phyloP scores from a whole-genome alignment of 2,329 filamentous ascomycete species.

The Myrmaecium sp. region DNA sequence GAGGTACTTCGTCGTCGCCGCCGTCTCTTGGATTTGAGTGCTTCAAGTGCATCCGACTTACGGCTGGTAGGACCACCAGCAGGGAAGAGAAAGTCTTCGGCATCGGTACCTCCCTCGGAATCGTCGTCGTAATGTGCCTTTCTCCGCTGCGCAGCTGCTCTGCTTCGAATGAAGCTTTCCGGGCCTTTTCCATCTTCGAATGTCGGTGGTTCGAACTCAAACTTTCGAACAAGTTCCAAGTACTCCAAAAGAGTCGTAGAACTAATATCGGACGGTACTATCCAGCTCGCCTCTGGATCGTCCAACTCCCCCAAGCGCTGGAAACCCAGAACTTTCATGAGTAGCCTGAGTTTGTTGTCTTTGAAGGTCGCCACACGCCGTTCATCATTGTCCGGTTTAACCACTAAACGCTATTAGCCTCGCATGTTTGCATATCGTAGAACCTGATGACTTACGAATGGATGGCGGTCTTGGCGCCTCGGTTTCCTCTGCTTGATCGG shows the following conservation, averaged over 20 bases:
- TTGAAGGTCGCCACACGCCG: constrained; percentile 67
- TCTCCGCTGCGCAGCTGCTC: constrained; percentile 32
- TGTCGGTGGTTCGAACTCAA: constrained; percentile 59
- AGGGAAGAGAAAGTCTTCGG: constrained; percentile 46
- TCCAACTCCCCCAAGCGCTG: constrained; percentile 50
- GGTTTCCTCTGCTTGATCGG: constrained; percentile 10
- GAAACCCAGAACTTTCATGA: constrained; percentile 63
- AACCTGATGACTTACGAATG: constrained; percentile 19
- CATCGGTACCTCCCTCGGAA: constrained; percentile 49
- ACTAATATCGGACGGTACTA: constrained; percentile 49
- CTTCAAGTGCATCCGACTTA: constrained; percentile 35
- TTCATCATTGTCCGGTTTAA: constrained; percentile 44
- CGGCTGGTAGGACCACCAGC: constrained; percentile 46
- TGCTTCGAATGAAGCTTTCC: constrained; percentile 63
- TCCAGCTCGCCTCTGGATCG: constrained; percentile 60
- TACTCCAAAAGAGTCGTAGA: constrained; percentile 50
- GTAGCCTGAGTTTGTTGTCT: constrained; percentile 69
- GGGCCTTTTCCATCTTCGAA: constrained; percentile 63
- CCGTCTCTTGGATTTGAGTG: constrained; percentile 43
- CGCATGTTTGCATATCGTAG: constrained; percentile 8
- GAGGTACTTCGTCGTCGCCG: constrained; percentile 31
- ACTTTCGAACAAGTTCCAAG: constrained; percentile 56
- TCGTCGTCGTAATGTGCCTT: constrained; percentile 37
- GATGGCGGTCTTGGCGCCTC: constrained; percentile 27
- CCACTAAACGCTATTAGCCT: constrained; percentile 11